A percentile compares a stretch with the other conserved stretches of the same genome.
These are phyloP conservation scores for Cercophora samala DNA, from an alignment of 495 filamentous ascomycete species.

Conservation along the genomic window DNA sequence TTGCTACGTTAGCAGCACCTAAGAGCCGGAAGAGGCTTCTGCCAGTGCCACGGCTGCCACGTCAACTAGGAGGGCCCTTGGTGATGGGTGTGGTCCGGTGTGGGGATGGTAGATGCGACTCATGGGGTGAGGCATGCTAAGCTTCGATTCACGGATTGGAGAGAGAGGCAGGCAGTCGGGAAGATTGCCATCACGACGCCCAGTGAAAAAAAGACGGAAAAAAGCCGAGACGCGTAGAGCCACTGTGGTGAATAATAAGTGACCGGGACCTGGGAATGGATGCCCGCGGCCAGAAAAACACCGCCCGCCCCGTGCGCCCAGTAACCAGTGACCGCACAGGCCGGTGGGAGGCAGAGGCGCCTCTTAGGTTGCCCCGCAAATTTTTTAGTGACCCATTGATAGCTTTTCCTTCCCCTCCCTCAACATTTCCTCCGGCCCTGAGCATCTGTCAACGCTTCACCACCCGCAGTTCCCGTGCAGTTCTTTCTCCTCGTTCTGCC, in stretches of 20 bases:
- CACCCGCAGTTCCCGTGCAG: constrained; percentile 2
- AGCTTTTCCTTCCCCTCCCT: constrained; percentile 33
- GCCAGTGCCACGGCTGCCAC: constrained; percentile 6
- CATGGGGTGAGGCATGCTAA: background rate
- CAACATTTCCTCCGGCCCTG: constrained; percentile 31
- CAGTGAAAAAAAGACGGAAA: constrained; percentile 7
- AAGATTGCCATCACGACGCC: constrained; percentile 17
- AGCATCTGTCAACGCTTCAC: background rate
- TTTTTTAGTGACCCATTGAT: constrained; percentile 30
- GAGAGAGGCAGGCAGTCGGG: background rate
- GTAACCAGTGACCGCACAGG: constrained; percentile 19
- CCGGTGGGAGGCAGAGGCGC: constrained; percentile 5
- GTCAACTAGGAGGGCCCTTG: background rate
- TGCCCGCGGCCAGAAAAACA: too few relatives aligned
- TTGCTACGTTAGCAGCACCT: background rate
- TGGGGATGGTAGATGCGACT: constrained; percentile 9
- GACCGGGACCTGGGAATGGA: too few relatives aligned
- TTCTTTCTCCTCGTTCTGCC: constrained; percentile 10
- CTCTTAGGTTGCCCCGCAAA: constrained; percentile 32
- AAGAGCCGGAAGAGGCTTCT: constrained; percentile 1
- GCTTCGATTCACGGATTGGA: background rate
- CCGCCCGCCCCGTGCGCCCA: too few relatives aligned
- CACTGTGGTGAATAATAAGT: background rate
- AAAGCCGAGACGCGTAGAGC: background rate
- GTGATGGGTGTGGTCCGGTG: background rate